Percentiles rank a stretch among this genome's conserved stretches.
Conservation (phyloP, 2,329 filamentous ascomycete genomes). For the Pseudogymnoascus sp. region DNA sequence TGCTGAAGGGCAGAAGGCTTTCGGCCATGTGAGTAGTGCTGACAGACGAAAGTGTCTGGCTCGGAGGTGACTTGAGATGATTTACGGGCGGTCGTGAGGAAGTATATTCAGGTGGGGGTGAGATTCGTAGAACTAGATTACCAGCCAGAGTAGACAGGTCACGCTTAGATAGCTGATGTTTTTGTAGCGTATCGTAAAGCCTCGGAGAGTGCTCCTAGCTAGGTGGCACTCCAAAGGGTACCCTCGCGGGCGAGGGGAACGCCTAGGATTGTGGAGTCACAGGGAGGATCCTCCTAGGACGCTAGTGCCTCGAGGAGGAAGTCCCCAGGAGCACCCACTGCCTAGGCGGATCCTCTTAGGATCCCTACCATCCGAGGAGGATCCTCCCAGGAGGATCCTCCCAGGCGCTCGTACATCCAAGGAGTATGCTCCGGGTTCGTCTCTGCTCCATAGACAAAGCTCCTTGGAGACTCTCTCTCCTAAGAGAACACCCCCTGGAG, state of each 20-base stretch:
- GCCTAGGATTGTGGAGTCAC: not conserved
- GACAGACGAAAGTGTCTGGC: slow-evolving; percentile 12
- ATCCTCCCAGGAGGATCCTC: not conserved
- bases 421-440: too few relatives aligned
- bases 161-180: not conserved
- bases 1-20: too few relatives aligned
- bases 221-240: too few relatives aligned
- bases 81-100: slow-evolving; percentile 13
- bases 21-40: not conserved
- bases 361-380: not conserved
- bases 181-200: too few relatives aligned
- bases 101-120: slow-evolving; percentile 15
- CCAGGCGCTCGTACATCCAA: not conserved
- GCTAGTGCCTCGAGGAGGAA: not conserved
- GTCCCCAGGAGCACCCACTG: not conserved
- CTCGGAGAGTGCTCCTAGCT: too few relatives aligned
- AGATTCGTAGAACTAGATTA: slow-evolving; percentile 17
- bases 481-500: too few relatives aligned
- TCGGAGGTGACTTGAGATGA: slow-evolving; percentile 14
- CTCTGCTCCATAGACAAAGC: too few relatives aligned
- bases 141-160: slow-evolving; percentile 12
- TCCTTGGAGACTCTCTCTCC: too few relatives aligned
- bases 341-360: not conserved
- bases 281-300: not conserved
- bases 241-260: too few relatives aligned